Evolutionary conservation across 2,329 filamentous ascomycete genomes (phyloP), one percentile per base, ranked within the genome.

Genomic region (Byssothecium circinans): DNA sequence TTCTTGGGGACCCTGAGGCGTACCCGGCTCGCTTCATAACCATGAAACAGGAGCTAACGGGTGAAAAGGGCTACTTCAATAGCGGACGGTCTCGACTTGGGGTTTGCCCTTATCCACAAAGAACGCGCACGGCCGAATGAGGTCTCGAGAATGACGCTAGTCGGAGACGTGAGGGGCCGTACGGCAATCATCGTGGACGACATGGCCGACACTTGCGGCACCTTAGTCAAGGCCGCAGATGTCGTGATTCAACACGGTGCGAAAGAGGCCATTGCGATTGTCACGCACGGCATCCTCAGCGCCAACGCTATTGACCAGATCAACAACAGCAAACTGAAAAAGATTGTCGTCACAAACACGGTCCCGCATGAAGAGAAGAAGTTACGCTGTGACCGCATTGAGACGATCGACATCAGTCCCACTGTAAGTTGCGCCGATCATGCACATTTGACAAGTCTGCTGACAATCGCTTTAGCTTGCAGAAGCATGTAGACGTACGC

Each of bases 161-260:
- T 97, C 41, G 94, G 94, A 58, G 91, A 95, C 57, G 94, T 97
- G 38, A 82, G 85, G 58, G 88, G 89, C 75, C 94, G 94, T 76
- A 86, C 92, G 23, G 92, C 92, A 50, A 96, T 99, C 66, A 85
- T 99, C 40, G 92, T 99, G 39, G 92, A 97, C 70, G 92, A 97
- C 70, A 96, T 97, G 90, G 91, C 91, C 25, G 92, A 97, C 69
- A 96, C 92, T 3, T 96, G 91, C 71, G 91, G 91, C 58, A 96
- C 90, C 1, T 78, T 88, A 11, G 83, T 81, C 70, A 97, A 97
- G 76, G 94, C 91, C 2, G 94, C 92, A 14, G 86, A 89, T 47
- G 92, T 91, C 0, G 83, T 97, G 43, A 89, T 92, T 71, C 81
- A 89, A 61, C 87, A 96, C 65, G 89, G 90, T 25, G 92, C 94